Evolutionary conservation across 441 rosid genomes (phyloP).

Genomic region (Erysimum cheiri): DNA sequence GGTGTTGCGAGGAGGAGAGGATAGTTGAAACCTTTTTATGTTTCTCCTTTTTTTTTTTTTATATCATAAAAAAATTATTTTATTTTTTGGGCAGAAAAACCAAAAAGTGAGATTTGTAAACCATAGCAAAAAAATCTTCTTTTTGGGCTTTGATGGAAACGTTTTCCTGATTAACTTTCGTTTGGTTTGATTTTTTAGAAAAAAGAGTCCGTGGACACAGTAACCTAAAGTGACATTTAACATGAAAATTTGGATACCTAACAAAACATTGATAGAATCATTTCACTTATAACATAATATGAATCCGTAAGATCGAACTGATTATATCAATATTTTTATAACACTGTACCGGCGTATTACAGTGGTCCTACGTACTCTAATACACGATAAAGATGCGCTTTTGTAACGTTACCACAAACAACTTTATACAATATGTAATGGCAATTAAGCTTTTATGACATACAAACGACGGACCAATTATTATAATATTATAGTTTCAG

Average conservation of each 20-base stretch:
- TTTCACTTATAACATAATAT: background rate
- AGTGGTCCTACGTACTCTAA: background rate
- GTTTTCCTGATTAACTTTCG: background rate
- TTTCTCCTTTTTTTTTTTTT: slow-evolving; percentile 3
- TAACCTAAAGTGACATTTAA: too few relatives aligned
- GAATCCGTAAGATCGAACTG: background rate
- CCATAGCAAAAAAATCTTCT: slow-evolving; percentile 24
- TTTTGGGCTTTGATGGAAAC: slow-evolving; percentile 44
- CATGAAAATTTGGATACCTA: too few relatives aligned
- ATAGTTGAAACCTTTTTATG: slow-evolving; percentile 42
- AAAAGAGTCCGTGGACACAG: background rate
- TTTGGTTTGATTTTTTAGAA: background rate
- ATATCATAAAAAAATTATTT: background rate
- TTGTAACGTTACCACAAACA: slow-evolving; percentile 34
- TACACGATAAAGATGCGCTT: slow-evolving; percentile 44
- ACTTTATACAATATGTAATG: slow-evolving; percentile 16
- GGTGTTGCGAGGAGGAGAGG: slow-evolving; percentile 45
- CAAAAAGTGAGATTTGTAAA: slow-evolving; percentile 34
- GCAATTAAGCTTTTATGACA: slow-evolving; percentile 31
- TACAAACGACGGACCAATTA: slow-evolving; percentile 29
- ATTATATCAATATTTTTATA: background rate
- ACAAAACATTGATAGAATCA: too few relatives aligned
- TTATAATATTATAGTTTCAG: slow-evolving; percentile 11
- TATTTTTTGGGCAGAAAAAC: background rate
- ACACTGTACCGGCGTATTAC: background rate